Conservation (phyloP, 2,329 filamentous ascomycete species). For the Monilinia fructigena region DNA sequence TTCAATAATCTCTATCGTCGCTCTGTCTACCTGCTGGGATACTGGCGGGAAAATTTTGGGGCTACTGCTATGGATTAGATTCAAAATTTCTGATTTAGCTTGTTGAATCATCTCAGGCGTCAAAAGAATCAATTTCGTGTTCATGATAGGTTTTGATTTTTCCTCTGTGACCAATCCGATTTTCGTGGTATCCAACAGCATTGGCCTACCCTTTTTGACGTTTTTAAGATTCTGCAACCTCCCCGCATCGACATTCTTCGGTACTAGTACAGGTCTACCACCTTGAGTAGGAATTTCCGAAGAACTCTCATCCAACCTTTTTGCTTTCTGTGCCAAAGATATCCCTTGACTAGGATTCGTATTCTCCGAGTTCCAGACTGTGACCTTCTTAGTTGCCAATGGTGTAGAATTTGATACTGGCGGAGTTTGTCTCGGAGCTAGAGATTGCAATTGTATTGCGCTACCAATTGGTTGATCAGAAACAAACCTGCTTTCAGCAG, state of each 20-base stretch:
- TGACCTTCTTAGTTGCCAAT: neutral
- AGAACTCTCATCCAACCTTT: rapidly evolving
- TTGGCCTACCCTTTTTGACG: neutral
- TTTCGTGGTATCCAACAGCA: neutral
- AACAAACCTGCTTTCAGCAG: neutral
- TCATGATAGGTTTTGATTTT: neutral
- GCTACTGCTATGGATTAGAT: neutral
- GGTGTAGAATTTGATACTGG: neutral
- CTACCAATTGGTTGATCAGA: rapidly evolving
- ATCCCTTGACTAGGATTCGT: neutral
- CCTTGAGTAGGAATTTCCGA: neutral
- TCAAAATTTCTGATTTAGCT: neutral
- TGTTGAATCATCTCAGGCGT: neutral
- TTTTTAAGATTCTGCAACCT: neutral
- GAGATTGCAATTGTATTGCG: neutral
- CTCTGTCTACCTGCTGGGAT: too few relatives aligned
- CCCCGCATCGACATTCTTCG: too few relatives aligned
- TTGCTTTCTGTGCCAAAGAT: neutral
- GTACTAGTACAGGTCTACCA: neutral
- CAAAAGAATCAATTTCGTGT: neutral
- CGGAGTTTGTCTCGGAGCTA: too few relatives aligned
- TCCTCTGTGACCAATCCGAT: too few relatives aligned
- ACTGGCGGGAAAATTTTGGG: neutral
- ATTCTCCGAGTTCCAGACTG: neutral
- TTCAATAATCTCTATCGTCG: neutral